Evolutionary conservation across 2,329 filamentous ascomycete species (phyloP).

Genomic region (Tolypocladium cylindrosporum): DNA sequence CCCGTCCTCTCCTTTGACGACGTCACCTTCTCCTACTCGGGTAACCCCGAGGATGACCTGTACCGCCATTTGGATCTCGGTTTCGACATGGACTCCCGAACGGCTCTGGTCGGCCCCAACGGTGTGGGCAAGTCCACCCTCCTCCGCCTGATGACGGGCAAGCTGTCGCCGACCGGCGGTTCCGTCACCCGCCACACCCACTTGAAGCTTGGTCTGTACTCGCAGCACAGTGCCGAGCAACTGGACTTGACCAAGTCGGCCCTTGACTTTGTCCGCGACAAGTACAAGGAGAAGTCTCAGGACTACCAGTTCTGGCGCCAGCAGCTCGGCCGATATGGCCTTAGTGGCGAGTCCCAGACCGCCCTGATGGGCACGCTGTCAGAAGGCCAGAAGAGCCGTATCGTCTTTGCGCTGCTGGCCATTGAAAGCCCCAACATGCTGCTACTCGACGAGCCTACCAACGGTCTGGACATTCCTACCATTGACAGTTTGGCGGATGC

Average conservation of each 20-base stretch:
- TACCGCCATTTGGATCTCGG: slow-evolving; percentile 96
- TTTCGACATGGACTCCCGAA: slow-evolving; percentile 99
- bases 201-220: slow-evolving; percentile 96
- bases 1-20: slow-evolving; percentile 94
- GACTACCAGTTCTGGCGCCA: slow-evolving; percentile 99
- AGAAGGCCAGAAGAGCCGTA: slow-evolving; percentile 95
- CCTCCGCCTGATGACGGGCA: slow-evolving; percentile 91
- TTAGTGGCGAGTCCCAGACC: slow-evolving; percentile 88
- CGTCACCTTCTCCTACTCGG: slow-evolving; percentile 97
- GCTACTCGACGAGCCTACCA: slow-evolving; percentile 94
- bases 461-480: slow-evolving; percentile 97
- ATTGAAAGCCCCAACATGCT: slow-evolving; percentile 98
- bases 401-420: slow-evolving; percentile 91
- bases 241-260: slow-evolving; percentile 96
- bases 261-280: slow-evolving; percentile 95
- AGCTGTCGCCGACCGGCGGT: slow-evolving; percentile 76
- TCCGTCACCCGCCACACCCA: slow-evolving; percentile 87
- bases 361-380: slow-evolving; percentile 96
- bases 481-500: slow-evolving; percentile 96
- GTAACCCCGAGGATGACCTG: slow-evolving; percentile 77
- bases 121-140: slow-evolving; percentile 98
- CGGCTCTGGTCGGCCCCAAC: slow-evolving; percentile 92
- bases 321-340: slow-evolving; percentile 89
- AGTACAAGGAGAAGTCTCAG: slow-evolving; percentile 79
- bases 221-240: slow-evolving; percentile 96